Evolutionary conservation across 495 filamentous ascomycete genomes (phyloP), one percentile per base, ranked within the genome.

Genomic region (Penicillium herquei): DNA sequence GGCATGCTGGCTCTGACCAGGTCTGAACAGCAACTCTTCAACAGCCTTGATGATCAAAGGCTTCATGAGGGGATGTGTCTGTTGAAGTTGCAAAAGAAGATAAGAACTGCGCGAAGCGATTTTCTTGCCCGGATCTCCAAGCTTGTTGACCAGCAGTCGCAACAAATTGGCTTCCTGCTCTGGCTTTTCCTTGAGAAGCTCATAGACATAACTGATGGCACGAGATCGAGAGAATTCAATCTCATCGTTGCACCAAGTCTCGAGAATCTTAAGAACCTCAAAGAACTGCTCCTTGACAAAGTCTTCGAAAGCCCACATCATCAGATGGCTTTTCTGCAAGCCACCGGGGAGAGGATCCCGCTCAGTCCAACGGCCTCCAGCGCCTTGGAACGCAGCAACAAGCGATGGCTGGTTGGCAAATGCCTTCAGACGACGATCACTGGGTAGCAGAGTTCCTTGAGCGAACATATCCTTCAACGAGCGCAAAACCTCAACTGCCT

Each of bases 81-180:
- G 86, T 58, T 95, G 80, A 13, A 98, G 78, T 66, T 98, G 93
- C n/a, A 98, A 76, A 2, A 98, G 76, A 34, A 96, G 81, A 70
- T 92, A 96, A 0, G 94, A 98, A 6, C 92, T 86, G 44, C 90
- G 84, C 1, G 94, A 98, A 1, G 92, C 86, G 61, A 98, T 91
- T 71, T 98, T 98, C 69, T 90, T 93, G 51, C 93, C 87, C 1
- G 85, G 87, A 65, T 98, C 94, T 58, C 94, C 92, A 16, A 98
- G 85, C 69, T 98, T 98, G 74, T 98, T 97, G 39, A 97, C 90
- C 48, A 98, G 69, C 35, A 98, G 76, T 40, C 95, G 83, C 45
- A 98, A 78, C 40, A 98, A 78, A 67, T 98, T 98, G 34, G 92
- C 87, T 70, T 98, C 94, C 67, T 98, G 95, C 70, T 98, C 94